phyloP scores from a whole-genome alignment of 495 filamentous ascomycete genomes.

The Annulohypoxylon nitens region DNA sequence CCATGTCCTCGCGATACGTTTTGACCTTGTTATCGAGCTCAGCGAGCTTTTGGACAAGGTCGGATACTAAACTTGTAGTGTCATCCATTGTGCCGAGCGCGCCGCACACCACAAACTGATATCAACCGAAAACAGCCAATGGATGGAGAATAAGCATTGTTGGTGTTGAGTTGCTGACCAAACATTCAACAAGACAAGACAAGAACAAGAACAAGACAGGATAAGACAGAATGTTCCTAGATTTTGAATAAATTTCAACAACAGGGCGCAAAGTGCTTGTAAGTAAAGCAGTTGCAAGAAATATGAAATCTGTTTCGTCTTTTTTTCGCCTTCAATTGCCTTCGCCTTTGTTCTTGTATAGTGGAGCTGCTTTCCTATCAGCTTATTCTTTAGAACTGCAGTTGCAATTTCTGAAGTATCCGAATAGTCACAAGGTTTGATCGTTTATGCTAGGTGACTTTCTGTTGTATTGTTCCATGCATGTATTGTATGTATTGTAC shows the following conservation, averaged over 20 bases:
- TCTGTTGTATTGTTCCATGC: slow-evolving; percentile 20
- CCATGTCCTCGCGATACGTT: slow-evolving; percentile 64
- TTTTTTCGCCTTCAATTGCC: slow-evolving; percentile 12
- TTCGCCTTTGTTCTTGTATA: slow-evolving; percentile 11
- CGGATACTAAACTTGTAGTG: slow-evolving; percentile 60
- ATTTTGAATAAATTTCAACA: slow-evolving; percentile 2
- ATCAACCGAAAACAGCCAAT: slow-evolving; percentile 42
- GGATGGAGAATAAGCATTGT: slow-evolving; percentile 48
- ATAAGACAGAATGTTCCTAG: background rate
- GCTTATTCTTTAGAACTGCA: slow-evolving; percentile 19
- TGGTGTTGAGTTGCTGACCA: slow-evolving; percentile 23
- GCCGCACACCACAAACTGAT: slow-evolving; percentile 44
- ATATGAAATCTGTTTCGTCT: slow-evolving; percentile 11
- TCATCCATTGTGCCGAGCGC: slow-evolving; percentile 60
- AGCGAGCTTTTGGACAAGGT: slow-evolving; percentile 64
- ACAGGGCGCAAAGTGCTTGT: background rate
- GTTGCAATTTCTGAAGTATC: slow-evolving; percentile 22
- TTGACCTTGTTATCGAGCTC: slow-evolving; percentile 65
- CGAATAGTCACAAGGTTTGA: slow-evolving; percentile 4
- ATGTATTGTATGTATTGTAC: slow-evolving; percentile 22
- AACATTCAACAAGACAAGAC: slow-evolving; percentile 21
- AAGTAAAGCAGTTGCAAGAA: background rate
- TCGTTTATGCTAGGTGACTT: slow-evolving; percentile 16
- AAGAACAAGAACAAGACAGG: background rate
- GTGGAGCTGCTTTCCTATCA: slow-evolving; percentile 38